phyloP scores from a whole-genome alignment of 176 grass and related monocot species.

The Typha latifolia region DNA sequence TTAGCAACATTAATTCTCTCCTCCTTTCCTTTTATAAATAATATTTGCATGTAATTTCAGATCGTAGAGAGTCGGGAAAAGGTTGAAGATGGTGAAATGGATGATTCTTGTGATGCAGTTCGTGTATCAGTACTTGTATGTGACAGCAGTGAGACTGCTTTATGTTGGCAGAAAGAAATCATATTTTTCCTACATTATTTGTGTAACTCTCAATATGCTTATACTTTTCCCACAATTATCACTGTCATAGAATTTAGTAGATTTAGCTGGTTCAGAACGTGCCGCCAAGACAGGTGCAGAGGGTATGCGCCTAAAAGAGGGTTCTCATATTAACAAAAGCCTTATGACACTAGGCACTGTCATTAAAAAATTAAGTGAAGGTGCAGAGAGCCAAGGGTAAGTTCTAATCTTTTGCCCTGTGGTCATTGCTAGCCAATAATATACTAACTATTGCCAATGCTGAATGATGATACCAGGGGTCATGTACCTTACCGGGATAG shows the following conservation, averaged over 20 bases:
- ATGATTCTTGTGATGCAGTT: slow-evolving; percentile 76
- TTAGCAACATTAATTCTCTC: background rate
- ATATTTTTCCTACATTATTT: background rate
- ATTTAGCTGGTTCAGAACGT: slow-evolving; percentile 96
- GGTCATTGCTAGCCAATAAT: background rate
- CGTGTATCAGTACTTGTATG: slow-evolving; percentile 85
- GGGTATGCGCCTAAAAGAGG: slow-evolving; percentile 88
- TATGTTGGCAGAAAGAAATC: background rate
- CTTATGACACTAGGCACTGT: slow-evolving; percentile 85
- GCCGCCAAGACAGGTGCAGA: slow-evolving; percentile 94
- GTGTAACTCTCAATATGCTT: background rate
- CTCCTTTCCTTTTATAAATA: background rate
- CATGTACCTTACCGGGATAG: slow-evolving; percentile 94
- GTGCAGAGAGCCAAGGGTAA: slow-evolving; percentile 78
- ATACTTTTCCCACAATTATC: background rate
- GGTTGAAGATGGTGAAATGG: slow-evolving; percentile 39
- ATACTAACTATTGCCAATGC: background rate
- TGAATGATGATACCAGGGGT: slow-evolving; percentile 32
- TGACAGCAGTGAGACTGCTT: background rate
- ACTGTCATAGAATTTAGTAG: slow-evolving; percentile 65
- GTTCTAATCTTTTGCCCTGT: background rate
- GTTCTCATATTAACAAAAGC: slow-evolving; percentile 98
- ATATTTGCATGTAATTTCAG: slow-evolving; percentile 13
- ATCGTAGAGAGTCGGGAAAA: slow-evolving; percentile 86
- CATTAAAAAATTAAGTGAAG: slow-evolving; percentile 95